Base-by-base conservation (phyloP, 495 filamentous ascomycete species). In the Penicillium daleae region DNA sequence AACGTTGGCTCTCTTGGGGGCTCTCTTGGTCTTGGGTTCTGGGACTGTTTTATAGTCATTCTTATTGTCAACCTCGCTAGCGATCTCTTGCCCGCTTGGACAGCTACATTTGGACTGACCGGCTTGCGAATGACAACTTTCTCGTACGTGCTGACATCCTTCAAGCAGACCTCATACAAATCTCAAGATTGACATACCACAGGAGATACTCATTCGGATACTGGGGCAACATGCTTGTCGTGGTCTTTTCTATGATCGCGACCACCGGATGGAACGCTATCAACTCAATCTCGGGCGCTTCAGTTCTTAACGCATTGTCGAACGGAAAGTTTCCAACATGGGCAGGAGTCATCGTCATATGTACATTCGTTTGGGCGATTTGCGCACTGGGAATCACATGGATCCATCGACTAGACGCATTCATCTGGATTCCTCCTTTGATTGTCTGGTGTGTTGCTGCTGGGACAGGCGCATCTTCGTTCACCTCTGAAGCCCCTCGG, bases 21-120 rank as follows among this genome's bases (percentile, higher is more conserved):
- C 8, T 46, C 62, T 1, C 46, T 73, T 1, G 68, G 71, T 9
- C 69, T 74, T 17, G 55, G 53, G 0, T 73, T 86, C 53, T 88
- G 79, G 77, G 86, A 87, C 9, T 86, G 86, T 24, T 86, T 91
- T 59, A 75, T 88, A 6, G 76, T 89, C 58, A 87, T 89, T 57
- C 78, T 86, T n/a, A 57, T 83, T 21, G 77, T 81, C 50, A 89
- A 87, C 2, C 74, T 89, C n/a, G 26, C 84, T 2, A 74, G 69
- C 39, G 69, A 74, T 61, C 35, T 78, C 12, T 59, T 78, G 4
- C 72, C 74, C 31, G 75, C 74, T 39, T 78, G 71, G 74, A 76
- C 75, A n/a, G 74, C 74, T 9, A 71, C 67, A 33, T 70, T 76
- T 31, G 74, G 75, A 1, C 49, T 78, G 33, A 72, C 72, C 1